Evolutionary conservation across 345 rosid genomes (phyloP).

Genomic region (Populus deltoides): DNA sequence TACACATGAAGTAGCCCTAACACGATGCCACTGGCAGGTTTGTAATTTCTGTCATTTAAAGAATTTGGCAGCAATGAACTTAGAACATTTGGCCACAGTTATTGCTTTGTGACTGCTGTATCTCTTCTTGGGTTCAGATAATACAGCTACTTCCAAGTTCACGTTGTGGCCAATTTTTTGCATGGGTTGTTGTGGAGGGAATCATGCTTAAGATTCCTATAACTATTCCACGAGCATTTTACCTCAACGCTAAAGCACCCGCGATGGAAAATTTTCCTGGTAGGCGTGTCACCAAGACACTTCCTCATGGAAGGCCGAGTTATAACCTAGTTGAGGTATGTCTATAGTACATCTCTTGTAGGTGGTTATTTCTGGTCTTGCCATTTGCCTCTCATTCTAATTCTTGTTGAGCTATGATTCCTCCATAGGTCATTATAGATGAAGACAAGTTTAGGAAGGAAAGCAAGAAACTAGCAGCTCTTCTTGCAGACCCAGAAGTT

Average conservation of each 20-base stretch:
- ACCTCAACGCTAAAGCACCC: conserved; percentile 70
- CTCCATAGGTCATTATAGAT: conserved; percentile 52
- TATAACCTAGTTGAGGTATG: conserved; percentile 77
- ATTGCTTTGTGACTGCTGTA: conserved; percentile 21
- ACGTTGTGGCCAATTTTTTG: conserved; percentile 56
- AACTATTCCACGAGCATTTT: conserved; percentile 71
- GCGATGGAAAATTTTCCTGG: conserved; percentile 69
- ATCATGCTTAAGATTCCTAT: conserved; percentile 88
- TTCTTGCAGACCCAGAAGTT: conserved; percentile 88
- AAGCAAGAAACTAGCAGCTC: conserved; percentile 74
- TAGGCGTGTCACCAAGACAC: conserved; percentile 69
- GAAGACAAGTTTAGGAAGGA: conserved; percentile 71
- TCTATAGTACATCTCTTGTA: conserved; percentile 13
- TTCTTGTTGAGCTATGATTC: conserved; percentile 11
- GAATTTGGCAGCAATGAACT: conserved; percentile 12
- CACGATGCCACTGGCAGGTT: conserved; percentile 89
- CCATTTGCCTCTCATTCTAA: conserved; percentile 7
- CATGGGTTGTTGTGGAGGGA: conserved; percentile 92
- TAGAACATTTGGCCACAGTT: conserved; percentile 12
- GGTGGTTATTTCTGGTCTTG: conserved; percentile 6
- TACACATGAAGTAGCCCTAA: conserved; percentile 72
- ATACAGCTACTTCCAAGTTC: conserved; percentile 73
- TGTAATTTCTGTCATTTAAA: conserved; percentile 8
- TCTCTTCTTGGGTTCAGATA: conserved; percentile 49
- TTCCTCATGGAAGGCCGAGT: conserved; percentile 80